Evolutionary conservation across 179 eudicot species (phyloP).

Genomic region (Carnegiea gigantea): DNA sequence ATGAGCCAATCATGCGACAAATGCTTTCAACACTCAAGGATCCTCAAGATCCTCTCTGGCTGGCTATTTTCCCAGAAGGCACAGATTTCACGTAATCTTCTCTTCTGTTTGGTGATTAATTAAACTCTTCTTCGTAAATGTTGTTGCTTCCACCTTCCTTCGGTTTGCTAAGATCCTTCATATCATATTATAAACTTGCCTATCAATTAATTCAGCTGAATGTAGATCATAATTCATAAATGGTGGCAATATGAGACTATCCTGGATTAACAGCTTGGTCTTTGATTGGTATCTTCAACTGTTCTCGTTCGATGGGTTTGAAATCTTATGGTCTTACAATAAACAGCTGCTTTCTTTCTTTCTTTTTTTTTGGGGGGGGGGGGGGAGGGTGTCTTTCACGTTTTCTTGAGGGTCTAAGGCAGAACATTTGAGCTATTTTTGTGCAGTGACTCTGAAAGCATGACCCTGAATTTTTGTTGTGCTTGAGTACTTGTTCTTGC

Average conservation of each 20-base stretch:
- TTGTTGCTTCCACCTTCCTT: no score
- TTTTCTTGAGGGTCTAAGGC: not conserved
- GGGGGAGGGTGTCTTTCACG: not conserved
- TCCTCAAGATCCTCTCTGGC: conserved; percentile 76
- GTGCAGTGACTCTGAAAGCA: not conserved
- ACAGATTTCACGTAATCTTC: conserved; percentile 78
- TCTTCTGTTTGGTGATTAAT: conserved; percentile 16
- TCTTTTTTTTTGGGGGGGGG: not conserved
- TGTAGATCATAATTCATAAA: not conserved
- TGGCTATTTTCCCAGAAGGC: conserved; percentile 94
- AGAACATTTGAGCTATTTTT: not conserved
- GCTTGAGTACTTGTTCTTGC: conserved; percentile 1
- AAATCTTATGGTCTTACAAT: not conserved
- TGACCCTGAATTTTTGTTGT: not conserved
- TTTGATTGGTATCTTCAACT: not conserved
- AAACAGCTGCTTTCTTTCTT: not conserved
- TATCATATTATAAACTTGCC: not conserved
- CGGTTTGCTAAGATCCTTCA: not conserved
- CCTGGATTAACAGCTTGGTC: not conserved
- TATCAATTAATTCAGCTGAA: not conserved
- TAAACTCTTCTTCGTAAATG: no score
- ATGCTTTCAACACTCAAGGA: conserved; percentile 65
- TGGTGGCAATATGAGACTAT: not conserved
- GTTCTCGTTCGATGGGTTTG: not conserved
- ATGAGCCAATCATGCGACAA: conserved; percentile 58